Evolutionary conservation across 805 yeast genomes (phyloP), one percentile per base, ranked within the genome.

Genomic region (Myxozyma melibiosi): DNA sequence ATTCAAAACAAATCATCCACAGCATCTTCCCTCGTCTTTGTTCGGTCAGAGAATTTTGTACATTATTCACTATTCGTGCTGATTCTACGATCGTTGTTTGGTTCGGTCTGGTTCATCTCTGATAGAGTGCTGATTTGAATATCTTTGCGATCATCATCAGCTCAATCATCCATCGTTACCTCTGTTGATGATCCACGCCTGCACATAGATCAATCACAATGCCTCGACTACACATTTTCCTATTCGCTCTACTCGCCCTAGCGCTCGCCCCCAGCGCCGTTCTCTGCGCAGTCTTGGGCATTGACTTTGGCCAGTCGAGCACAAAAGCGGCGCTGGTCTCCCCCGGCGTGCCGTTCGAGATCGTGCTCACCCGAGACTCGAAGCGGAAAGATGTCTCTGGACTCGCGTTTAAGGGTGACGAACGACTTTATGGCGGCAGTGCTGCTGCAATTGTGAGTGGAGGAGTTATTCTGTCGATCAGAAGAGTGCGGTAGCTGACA

Each of bases 311-410:
- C 51, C 86, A 88, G 54, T 92, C 90, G 67, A 87, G 78, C 75
- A 82, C 90, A 24, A 94, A 94, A 70, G 90, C 96, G 1, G 88
- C 85, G 48, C 76, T 94, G 44, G 87, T 94, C 39, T 96, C 97
- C 0, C 97, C 97, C 0, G 89, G 90, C 11, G 84, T 90, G 20
- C 86, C 90, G 14, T 84, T 91, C 68, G 98, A 94, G 67, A 80
- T 94, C 39, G 85, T 94, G 13, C 75, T 94, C 60, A 89, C 97
- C 3, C 85, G 89, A 25, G 98, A 94, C 67, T 86, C 96, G 2
- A 89, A 90, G 72, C 79, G 99, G 56, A 94, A 94, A 70, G 98
- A 92, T 66, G 76, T 84, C 3, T 80, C 91, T 3, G 97, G 95
- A 0, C 65, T 94, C 11, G 84, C 88, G 0, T 76, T 91, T 58